Evolutionary conservation across 2,329 filamentous ascomycete species (phyloP), one percentile per base, ranked within the genome.

Genomic region (Cladosporium sp.): DNA sequence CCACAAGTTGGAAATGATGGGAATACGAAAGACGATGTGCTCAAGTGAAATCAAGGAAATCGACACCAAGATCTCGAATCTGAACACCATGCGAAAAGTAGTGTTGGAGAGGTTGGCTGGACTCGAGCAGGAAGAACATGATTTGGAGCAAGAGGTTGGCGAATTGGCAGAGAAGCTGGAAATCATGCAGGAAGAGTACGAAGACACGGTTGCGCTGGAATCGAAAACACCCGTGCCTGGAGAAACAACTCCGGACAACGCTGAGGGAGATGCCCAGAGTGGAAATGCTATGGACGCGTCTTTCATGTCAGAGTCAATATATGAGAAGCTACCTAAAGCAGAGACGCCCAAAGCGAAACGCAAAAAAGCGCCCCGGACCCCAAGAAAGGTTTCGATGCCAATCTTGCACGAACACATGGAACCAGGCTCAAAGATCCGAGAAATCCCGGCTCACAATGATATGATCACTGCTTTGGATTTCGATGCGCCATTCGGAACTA

Each of bases 241-340:
- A n/a, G 16, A 74, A 78, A 35, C 66, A 33, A 69, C 40, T 1
- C 29, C 61, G 11, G 52, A 40, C n/a, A 16, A n/a, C 11, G 23
- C 74, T 33, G 71, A 71, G 3, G 75, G 75, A 23, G 76, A 85
- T 79, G 80, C 88, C 72, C 68, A 82, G 11, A 68, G 67, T 67
- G 67, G 84, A 69, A 78, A 86, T 79, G 67, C 66, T 46, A 80
- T 81, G 72, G 82, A 84, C 70, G 81, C 82, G 6, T 85, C 86
- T 0, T 99, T 98, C 81, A 98, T 98, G 95, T 97, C 95, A 3
- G 92, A 97, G 78, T 97, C 93, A 14, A 92, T 99, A 71, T 99
- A 98, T 77, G 91, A 96, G 71, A 97, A 97, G 79, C 81, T 99
- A 10, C 92, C 93, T 0, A 76, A 72, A 33, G 61, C 67, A 21